These are phyloP conservation scores for Guillardia theta DNA, from an alignment of 78 protist species.

Conservation along the genomic window DNA sequence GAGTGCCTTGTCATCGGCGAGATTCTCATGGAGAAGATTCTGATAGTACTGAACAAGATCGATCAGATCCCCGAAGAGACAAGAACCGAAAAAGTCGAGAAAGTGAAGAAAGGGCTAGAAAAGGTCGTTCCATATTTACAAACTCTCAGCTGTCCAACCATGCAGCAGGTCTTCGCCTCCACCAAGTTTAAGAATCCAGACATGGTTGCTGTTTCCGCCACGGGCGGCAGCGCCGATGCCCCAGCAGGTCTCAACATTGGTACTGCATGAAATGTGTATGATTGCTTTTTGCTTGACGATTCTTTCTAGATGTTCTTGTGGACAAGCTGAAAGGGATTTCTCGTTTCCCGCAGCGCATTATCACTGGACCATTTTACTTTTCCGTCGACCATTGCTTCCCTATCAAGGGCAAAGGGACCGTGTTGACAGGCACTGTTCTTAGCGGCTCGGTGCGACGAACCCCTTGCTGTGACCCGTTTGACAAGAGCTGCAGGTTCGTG, in stretches of 20 bases:
- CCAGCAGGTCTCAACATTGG: not conserved
- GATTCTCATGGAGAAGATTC: slow-evolving; percentile 68
- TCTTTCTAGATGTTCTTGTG: not conserved
- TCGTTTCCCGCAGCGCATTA: not conserved
- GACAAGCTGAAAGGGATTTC: not conserved
- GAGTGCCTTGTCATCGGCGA: slow-evolving; percentile 96
- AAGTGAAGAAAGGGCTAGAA: not conserved
- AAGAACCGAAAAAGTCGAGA: not conserved
- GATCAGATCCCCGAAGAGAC: slow-evolving; percentile 57
- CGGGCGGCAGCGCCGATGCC: not conserved
- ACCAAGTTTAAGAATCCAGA: slow-evolving; percentile 61
- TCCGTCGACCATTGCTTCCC: slow-evolving; percentile 96
- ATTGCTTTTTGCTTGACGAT: too few species aligned
- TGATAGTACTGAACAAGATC: slow-evolving; percentile 90
- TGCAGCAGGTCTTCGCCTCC: slow-evolving; percentile 2
- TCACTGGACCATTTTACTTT: slow-evolving; percentile 68
- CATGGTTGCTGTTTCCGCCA: slow-evolving; percentile 46
- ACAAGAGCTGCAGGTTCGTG: not conserved
- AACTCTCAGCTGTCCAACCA: not conserved
- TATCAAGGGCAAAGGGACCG: slow-evolving; percentile 95
- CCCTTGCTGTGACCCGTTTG: not conserved
- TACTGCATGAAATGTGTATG: too few species aligned
- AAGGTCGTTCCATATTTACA: not conserved
- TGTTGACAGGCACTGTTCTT: slow-evolving; percentile 91
- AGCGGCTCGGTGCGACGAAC: slow-evolving; percentile 75